Conservation (phyloP, 768 basidiomycete species). For the Termitomyces sp. region DNA sequence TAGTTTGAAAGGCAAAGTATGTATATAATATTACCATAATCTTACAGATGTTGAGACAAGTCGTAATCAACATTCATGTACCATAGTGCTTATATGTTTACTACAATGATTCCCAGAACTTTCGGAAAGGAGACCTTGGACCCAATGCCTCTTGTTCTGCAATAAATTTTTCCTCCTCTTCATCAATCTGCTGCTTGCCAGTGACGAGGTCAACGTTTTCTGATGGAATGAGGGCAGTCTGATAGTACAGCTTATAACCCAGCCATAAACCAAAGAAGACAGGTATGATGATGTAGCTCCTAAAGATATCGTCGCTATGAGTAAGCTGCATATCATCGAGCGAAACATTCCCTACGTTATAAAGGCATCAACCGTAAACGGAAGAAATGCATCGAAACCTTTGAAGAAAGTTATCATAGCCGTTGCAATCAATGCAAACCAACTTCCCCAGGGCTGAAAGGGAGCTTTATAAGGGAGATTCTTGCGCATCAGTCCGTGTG, state of each 20-base stretch:
- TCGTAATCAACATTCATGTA: too few relatives aligned
- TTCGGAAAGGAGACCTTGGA: constrained; percentile 22
- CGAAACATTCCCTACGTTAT: constrained; percentile 40
- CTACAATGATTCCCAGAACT: constrained; percentile 36
- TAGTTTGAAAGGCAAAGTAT: background rate
- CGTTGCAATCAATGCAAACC: constrained; percentile 51
- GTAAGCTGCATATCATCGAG: background rate
- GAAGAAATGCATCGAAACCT: constrained; percentile 45
- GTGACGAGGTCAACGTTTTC: constrained; percentile 56
- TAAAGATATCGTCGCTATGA: constrained; percentile 21
- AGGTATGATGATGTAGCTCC: constrained; percentile 40
- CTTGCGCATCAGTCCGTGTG: constrained; percentile 36
- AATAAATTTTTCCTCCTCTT: constrained; percentile 51
- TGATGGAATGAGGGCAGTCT: constrained; percentile 33
- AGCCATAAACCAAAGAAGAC: constrained; percentile 34
- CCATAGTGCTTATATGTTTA: background rate
- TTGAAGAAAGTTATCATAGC: constrained; percentile 54
- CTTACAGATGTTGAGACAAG: background rate
- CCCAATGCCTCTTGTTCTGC: constrained; percentile 36
- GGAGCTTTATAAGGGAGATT: constrained; percentile 48
- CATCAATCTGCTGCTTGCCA: constrained; percentile 55
- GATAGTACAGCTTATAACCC: constrained; percentile 34
- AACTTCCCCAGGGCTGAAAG: constrained; percentile 58
- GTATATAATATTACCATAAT: background rate
- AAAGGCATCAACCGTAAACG: constrained; percentile 51